Percentiles rank a stretch among this genome's conserved stretches.
Conservation (phyloP, 140 eudicot species). For the Flaveria floridana region DNA sequence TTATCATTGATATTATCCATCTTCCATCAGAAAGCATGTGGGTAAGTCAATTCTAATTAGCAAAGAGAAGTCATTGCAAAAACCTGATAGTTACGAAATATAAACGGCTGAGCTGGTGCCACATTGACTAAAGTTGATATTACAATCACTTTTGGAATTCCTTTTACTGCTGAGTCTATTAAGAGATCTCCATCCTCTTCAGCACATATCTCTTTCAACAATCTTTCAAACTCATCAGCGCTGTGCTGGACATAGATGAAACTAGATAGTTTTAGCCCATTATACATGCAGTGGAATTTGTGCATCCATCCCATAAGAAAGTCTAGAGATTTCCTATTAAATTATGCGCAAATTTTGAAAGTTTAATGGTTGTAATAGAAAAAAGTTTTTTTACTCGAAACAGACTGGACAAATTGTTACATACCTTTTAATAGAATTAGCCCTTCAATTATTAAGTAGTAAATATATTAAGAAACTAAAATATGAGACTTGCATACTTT, state of each 20-base stretch:
- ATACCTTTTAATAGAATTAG: not conserved
- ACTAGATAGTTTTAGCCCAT: constrained; percentile 23
- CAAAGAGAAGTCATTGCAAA: not conserved
- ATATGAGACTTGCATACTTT: constrained; percentile 52
- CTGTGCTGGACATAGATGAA: constrained; percentile 73
- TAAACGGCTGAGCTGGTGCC: constrained; percentile 86
- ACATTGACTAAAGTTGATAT: constrained; percentile 84
- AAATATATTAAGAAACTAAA: constrained; percentile 8
- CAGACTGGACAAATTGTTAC: not conserved
- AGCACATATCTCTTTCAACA: constrained; percentile 88
- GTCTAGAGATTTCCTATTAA: not conserved
- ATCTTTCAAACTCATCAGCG: constrained; percentile 88
- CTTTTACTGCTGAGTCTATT: constrained; percentile 83
- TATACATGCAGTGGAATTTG: constrained; percentile 4
- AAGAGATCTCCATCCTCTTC: constrained; percentile 97
- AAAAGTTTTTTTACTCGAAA: not conserved
- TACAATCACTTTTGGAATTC: constrained; percentile 85
- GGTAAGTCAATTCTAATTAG: constrained; percentile 1
- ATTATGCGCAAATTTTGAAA: not conserved
- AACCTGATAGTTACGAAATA: constrained; percentile 98
- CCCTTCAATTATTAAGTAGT: not conserved
- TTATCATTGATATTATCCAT: constrained; percentile 3
- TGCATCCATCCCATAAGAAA: not conserved
- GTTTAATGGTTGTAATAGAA: not conserved
- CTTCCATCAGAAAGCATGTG: constrained; percentile 2